Evolutionary conservation across 2,329 filamentous ascomycete species (phyloP), one percentile per base, ranked within the genome.

Genomic region (Fonsecaea multimorphosa): DNA sequence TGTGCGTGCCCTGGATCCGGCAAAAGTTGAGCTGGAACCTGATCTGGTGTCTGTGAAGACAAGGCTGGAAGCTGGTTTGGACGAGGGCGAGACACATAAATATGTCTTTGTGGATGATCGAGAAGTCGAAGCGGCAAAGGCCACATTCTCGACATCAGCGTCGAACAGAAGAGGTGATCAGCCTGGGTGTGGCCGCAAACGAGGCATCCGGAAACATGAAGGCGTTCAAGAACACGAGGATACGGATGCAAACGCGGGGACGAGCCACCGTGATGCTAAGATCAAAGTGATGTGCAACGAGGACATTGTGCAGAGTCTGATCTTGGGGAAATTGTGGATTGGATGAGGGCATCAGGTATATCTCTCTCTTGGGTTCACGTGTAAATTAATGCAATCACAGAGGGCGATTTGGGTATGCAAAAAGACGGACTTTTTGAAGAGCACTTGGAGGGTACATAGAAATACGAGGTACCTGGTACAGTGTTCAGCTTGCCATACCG

Each of bases 291-390:
- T 96, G 59, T 90, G 89, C 63, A 90, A 96, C 76, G 94, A 98
- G 78, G 87, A 94, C 74, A 87, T 98, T 24, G 89, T 96, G 62
- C 94, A 99, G 82, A 97, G 93, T 76, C 81, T 98, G 65, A 97
- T 99, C 69, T 77, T 97, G 58, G 94, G 93, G 0, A 86, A 88
- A 67, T 79, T 97, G 71, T 86, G 67, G 58, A 64, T 66, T 14
- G 62, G 66, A 5, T 58, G 55, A 58, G 27, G n/a, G 32, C 27
- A 14, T 16, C 38, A 31, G 16, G 32, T 53, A 55, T 31, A 52
- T 19, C 24, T 22, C 8, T 12, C n/a, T 22, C 40, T 46, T 46
- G 19, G 44, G 27, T 49, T 9, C 22, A 49, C 19, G 44, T 49
- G 11, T 24, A 24, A 3, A 49, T 24, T 24, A 22, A 49, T 12